Evolutionary conservation across 1,284 basidiomycete species (phyloP).

Genomic region (Cutaneotrichosporon sp.): DNA sequence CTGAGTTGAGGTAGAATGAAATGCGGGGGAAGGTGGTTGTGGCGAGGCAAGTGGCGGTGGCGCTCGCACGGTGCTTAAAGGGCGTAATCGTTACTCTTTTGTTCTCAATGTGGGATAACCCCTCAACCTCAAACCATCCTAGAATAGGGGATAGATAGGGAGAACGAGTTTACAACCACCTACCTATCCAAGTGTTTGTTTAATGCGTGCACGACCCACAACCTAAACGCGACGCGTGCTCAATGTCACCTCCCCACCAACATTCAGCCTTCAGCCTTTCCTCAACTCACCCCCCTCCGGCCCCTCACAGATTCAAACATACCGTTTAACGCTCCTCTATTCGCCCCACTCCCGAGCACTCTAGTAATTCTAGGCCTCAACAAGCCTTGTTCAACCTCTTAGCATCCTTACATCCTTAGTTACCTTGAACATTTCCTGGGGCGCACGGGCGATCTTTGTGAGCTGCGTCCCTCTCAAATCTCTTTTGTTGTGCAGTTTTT

Average conservation of each 20-base stretch:
- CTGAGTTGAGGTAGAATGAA: neutral
- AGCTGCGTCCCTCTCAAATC: neutral
- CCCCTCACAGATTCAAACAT: neutral
- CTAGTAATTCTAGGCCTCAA: no score
- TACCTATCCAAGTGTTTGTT: no score
- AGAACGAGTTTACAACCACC: neutral
- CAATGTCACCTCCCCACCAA: no score
- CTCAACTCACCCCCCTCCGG: neutral
- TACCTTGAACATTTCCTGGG: neutral
- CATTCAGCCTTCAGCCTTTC: neutral
- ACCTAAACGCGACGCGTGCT: no score
- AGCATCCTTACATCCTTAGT: no score
- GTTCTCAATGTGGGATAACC: neutral
- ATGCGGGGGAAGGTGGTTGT: neutral
- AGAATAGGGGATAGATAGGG: neutral
- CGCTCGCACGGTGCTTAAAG: neutral
- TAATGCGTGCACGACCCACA: no score
- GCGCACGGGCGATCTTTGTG: slow-evolving; percentile 3
- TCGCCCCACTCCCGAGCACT: no score
- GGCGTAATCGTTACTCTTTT: neutral
- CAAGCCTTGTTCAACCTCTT: neutral
- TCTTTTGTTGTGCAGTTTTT: slow-evolving; percentile 11
- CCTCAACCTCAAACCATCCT: neutral
- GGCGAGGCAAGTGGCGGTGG: neutral
- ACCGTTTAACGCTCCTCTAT: neutral